A percentile compares a stretch with the other conserved stretches of the same genome.
phyloP scores from a whole-genome alignment of 371 early-diverging fungal genomes.

The Choanephora cucurbitarum region DNA sequence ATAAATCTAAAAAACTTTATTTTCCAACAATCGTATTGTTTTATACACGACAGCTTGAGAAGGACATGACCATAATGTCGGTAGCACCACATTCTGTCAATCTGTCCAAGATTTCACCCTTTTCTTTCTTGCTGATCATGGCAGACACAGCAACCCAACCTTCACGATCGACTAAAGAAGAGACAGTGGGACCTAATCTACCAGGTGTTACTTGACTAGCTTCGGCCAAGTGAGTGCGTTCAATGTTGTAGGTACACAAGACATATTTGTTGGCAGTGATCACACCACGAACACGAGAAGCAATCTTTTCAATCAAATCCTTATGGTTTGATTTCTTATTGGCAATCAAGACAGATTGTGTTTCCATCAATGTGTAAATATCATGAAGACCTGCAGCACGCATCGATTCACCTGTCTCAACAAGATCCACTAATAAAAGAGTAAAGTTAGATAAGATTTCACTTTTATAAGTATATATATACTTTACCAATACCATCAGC shows the following conservation, averaged over 20 bases:
- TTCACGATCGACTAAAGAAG: conserved; percentile 77
- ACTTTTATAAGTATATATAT: not conserved
- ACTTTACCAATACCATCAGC: conserved; percentile 91
- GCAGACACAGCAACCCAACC: conserved; percentile 89
- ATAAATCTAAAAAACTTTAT: too few species aligned
- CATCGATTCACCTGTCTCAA: conserved; percentile 98
- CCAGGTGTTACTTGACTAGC: conserved; percentile 88
- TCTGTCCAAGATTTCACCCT: conserved; percentile 88
- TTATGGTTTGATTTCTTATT: conserved; percentile 62
- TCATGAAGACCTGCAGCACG: conserved; percentile 94
- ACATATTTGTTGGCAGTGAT: conserved; percentile 87
- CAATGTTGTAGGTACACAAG: conserved; percentile 88
- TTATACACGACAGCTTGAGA: conserved; percentile 80
- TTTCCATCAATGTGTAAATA: conserved; percentile 76
- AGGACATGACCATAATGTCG: conserved; percentile 86
- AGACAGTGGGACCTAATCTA: conserved; percentile 89
- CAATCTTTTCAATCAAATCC: conserved; percentile 72
- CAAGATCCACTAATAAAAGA: conserved; percentile 20
- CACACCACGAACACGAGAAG: conserved; percentile 87
- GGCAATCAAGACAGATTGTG: conserved; percentile 89
- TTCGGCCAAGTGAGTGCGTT: conserved; percentile 57
- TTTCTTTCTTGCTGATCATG: conserved; percentile 81
- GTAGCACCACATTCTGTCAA: conserved; percentile 89
- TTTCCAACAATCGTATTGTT: too few species aligned
- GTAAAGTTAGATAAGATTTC: too few species aligned